Percentiles rank a stretch among this genome's conserved stretches.
Conservation (phyloP, 768 basidiomycete species). For the Kwoniella mangroviensis region DNA sequence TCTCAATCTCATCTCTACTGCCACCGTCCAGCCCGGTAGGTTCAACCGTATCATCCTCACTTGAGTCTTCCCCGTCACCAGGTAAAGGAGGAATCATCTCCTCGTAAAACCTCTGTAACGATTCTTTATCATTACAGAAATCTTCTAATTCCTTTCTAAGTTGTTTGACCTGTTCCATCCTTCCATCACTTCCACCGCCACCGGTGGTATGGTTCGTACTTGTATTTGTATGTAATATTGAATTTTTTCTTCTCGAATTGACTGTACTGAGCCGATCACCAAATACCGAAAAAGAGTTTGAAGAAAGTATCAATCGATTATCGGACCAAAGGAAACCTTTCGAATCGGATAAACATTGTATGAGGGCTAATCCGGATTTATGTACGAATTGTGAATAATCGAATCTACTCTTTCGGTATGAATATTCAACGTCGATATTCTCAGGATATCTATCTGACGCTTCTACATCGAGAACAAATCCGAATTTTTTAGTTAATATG, state of each 20-base stretch:
- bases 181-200: conserved; percentile 60
- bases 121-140: conserved; percentile 69
- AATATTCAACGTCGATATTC: conserved; percentile 82
- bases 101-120: conserved; percentile 72
- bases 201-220: not conserved
- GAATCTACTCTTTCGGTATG: conserved; percentile 74
- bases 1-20: not conserved
- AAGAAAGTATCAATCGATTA: conserved; percentile 67
- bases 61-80: conserved; percentile 3
- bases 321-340: conserved; percentile 87
- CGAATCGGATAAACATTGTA: conserved; percentile 78
- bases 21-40: not conserved
- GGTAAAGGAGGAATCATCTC: conserved; percentile 67
- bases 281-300: conserved; percentile 14
- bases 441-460: conserved; percentile 76
- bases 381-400: conserved; percentile 91
- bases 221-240: not conserved
- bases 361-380: conserved; percentile 83
- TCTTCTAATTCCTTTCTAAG: conserved; percentile 67
- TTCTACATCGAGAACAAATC: conserved; percentile 76
- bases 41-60: not conserved
- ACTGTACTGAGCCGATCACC: not conserved
- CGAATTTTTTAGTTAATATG: conserved; percentile 70
- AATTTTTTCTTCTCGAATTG: not conserved
- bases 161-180: conserved; percentile 67